A percentile compares a stretch with the other conserved stretches of the same genome.
These are phyloP conservation scores for Didymosphaeria variabile DNA, from an alignment of 2,329 filamentous ascomycete species.

Conservation along the genomic window DNA sequence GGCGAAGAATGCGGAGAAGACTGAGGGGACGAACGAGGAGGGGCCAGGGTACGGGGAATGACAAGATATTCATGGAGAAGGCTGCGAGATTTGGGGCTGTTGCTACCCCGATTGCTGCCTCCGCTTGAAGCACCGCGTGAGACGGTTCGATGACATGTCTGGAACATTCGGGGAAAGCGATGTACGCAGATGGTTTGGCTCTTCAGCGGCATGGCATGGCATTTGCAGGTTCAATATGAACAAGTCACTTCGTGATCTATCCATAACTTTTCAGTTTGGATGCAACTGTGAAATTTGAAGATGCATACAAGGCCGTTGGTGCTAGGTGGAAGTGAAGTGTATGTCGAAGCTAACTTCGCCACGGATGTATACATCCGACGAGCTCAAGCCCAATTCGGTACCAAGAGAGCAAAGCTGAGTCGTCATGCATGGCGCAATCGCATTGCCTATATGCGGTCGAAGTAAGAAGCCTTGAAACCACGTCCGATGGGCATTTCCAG, in stretches of 20 bases:
- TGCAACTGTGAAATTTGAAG: too few species aligned
- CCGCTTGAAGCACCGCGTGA: neutral
- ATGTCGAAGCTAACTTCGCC: neutral
- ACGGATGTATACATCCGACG: neutral
- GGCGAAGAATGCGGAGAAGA: conserved; percentile 1
- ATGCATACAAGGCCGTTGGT: too few species aligned
- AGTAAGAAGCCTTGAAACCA: conserved; percentile 5
- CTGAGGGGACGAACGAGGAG: neutral
- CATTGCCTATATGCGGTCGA: neutral
- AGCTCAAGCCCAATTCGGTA: neutral
- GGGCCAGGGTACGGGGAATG: neutral
- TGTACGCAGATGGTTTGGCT: neutral
- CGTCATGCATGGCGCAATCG: neutral
- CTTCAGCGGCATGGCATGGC: neutral
- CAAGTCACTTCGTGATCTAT: neutral
- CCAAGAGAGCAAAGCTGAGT: neutral
- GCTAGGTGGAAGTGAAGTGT: too few species aligned
- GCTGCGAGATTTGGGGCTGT: neutral
- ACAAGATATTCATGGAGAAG: neutral
- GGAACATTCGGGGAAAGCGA: neutral
- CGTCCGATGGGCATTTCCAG: neutral
- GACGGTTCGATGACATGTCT: neutral
- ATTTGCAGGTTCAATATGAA: neutral
- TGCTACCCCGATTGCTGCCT: neutral
- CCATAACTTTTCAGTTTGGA: neutral